phyloP scores from a whole-genome alignment of 1,284 basidiomycete species.

The Pseudozyma flocculosa region DNA sequence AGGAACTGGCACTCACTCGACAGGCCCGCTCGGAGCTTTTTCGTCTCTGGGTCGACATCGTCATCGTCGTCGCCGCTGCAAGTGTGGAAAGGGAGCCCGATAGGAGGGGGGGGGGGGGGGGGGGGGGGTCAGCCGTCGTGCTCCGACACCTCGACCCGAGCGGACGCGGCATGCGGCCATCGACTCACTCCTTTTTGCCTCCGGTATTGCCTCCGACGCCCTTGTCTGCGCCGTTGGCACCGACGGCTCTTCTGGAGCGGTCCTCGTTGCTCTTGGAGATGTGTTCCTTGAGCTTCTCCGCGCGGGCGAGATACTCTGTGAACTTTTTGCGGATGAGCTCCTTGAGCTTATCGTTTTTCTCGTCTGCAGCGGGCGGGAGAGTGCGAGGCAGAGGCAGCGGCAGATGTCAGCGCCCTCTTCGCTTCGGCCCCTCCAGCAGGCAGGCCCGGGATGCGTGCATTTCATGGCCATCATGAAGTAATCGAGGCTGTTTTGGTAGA shows the following conservation, averaged over 20 bases:
- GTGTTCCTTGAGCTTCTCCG: slow-evolving; percentile 82
- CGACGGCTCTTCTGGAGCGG: slow-evolving; percentile 72
- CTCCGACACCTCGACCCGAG: too few relatives aligned
- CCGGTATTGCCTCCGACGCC: slow-evolving; percentile 68
- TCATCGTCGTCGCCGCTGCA: slow-evolving; percentile 67
- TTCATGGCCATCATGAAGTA: slow-evolving; percentile 94
- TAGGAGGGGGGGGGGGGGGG: too few relatives aligned
- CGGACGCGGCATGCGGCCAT: too few relatives aligned
- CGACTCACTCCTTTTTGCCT: slow-evolving; percentile 66
- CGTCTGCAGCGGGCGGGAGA: slow-evolving; percentile 65
- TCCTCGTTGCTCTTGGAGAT: slow-evolving; percentile 66
- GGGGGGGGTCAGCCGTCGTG: too few relatives aligned
- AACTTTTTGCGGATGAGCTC: slow-evolving; percentile 84
- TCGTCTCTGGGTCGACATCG: slow-evolving; percentile 84
- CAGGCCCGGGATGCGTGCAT: slow-evolving; percentile 62
- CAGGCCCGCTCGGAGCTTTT: slow-evolving; percentile 88
- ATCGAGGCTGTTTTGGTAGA: slow-evolving; percentile 84
- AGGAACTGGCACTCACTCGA: slow-evolving; percentile 67
- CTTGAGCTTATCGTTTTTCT: slow-evolving; percentile 94
- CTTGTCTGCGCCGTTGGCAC: slow-evolving; percentile 68
- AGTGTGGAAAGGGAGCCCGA: neutral
- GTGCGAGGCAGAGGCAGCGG: neutral
- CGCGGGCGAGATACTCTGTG: slow-evolving; percentile 85
- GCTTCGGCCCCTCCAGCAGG: too few relatives aligned
- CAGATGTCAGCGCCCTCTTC: neutral